Conservation (phyloP, 495 filamentous ascomycete genomes). For the Saxispiralis lemnorum region DNA sequence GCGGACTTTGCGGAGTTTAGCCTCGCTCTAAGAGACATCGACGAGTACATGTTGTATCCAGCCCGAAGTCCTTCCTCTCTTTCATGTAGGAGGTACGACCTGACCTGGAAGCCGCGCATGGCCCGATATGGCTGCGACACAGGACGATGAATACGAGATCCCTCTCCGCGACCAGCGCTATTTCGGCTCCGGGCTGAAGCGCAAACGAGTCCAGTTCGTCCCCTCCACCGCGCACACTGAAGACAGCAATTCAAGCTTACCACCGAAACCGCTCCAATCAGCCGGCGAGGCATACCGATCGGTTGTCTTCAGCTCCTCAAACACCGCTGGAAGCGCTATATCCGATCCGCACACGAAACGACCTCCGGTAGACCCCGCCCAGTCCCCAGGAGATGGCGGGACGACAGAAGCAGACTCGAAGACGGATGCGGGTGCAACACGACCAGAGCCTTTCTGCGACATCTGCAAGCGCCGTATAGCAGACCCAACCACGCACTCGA, state of each 20-base stretch:
- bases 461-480: constrained; percentile 42
- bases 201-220: constrained; percentile 66
- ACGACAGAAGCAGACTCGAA: background rate
- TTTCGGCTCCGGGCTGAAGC: constrained; percentile 65
- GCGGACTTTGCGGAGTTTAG: no score
- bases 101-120: no score
- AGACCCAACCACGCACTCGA: constrained; percentile 38
- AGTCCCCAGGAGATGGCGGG: background rate
- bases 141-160: constrained; percentile 43
- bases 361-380: constrained; percentile 1
- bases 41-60: no score
- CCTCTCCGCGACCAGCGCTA: constrained; percentile 54
- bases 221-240: constrained; percentile 35
- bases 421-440: background rate
- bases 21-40: no score
- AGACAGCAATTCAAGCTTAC: constrained; percentile 11
- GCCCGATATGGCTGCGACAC: background rate
- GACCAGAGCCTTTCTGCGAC: constrained; percentile 26
- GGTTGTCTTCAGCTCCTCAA: constrained; percentile 34
- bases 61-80: no score
- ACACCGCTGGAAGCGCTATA: constrained; percentile 12
- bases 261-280: constrained; percentile 20
- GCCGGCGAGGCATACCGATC: constrained; percentile 53
- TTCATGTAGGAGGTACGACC: no score
- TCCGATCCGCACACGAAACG: background rate